Evolutionary conservation across 2,329 filamentous ascomycete species (phyloP).

Genomic region (Plectosphaerella sp.): DNA sequence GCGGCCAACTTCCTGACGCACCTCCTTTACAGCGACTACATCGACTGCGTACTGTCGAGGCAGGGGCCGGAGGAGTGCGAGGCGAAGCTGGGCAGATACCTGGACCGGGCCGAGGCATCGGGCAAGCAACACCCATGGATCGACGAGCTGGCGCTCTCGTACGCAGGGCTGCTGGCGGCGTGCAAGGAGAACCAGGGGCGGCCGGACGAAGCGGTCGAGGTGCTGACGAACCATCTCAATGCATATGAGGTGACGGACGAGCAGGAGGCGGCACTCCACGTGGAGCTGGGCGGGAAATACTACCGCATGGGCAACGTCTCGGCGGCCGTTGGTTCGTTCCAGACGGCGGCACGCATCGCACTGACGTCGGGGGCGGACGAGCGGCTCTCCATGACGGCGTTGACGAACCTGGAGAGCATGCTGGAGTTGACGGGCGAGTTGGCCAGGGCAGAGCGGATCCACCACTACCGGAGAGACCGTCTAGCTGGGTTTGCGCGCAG

Average conservation of each 20-base stretch:
- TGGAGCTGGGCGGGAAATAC: slow-evolving; percentile 26
- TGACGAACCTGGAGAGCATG: slow-evolving; percentile 26
- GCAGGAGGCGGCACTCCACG: slow-evolving; percentile 23
- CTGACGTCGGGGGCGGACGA: slow-evolving; percentile 22
- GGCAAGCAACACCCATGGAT: slow-evolving; percentile 24
- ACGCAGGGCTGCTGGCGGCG: slow-evolving; percentile 22
- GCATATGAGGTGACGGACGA: slow-evolving; percentile 22
- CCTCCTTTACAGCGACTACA: slow-evolving; percentile 27
- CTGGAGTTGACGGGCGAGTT: slow-evolving; percentile 15
- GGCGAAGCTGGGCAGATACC: slow-evolving; percentile 20
- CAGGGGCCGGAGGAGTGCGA: slow-evolving; percentile 20
- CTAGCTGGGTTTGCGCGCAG: slow-evolving; percentile 23
- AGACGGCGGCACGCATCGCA: slow-evolving; percentile 22
- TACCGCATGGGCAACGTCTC: slow-evolving; percentile 20
- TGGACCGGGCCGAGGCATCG: slow-evolving; percentile 21
- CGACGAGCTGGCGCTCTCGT: slow-evolving; percentile 23
- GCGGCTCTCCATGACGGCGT: slow-evolving; percentile 23
- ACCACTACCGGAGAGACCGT: slow-evolving; percentile 21
- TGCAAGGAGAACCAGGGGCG: slow-evolving; percentile 22
- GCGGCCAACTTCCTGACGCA: slow-evolving; percentile 26
- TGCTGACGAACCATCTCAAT: slow-evolving; percentile 20
- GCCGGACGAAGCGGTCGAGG: slow-evolving; percentile 22
- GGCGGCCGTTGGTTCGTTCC: slow-evolving; percentile 22
- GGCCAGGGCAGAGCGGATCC: slow-evolving; percentile 18
- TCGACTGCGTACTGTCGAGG: slow-evolving; percentile 25